Conservation (phyloP, 768 basidiomycete genomes). For the Mrakia hoshinonis region DNA sequence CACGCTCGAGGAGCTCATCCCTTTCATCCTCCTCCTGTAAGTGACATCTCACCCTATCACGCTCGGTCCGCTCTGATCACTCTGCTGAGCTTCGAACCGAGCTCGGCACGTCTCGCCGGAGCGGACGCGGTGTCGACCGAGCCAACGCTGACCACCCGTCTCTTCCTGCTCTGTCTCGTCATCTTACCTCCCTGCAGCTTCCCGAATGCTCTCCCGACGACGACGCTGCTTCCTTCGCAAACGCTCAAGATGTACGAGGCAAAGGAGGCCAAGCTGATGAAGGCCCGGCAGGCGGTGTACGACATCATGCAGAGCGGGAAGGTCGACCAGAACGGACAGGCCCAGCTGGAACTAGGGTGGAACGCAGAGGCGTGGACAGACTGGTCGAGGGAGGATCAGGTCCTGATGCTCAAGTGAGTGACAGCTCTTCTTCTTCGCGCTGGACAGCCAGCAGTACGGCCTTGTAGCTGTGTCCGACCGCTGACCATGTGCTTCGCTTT, state of each 20-base stretch:
- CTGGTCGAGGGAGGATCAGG: neutral
- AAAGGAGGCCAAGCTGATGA: slow-evolving; percentile 4
- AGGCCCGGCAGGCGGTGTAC: slow-evolving; percentile 2
- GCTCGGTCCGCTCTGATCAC: too few relatives aligned
- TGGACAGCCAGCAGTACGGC: too few relatives aligned
- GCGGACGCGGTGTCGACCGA: neutral
- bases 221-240: slow-evolving; percentile 4
- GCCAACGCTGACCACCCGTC: neutral
- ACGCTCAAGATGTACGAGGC: neutral
- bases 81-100: neutral
- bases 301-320: slow-evolving; percentile 3
- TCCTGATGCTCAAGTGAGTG: neutral
- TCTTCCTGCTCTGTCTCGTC: neutral
- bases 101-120: neutral
- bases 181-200: neutral
- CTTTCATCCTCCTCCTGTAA: neutral
- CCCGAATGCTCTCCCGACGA: neutral
- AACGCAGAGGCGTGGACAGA: neutral
- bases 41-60: neutral
- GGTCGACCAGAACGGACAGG: neutral
- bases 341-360: neutral
- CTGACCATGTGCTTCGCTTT: too few relatives aligned
- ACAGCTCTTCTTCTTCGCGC: too few relatives aligned
- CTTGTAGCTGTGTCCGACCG: too few relatives aligned
- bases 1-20: slow-evolving; percentile 9